phyloP scores from a whole-genome alignment of 345 rosid genomes.

The Populus pruinosa region DNA sequence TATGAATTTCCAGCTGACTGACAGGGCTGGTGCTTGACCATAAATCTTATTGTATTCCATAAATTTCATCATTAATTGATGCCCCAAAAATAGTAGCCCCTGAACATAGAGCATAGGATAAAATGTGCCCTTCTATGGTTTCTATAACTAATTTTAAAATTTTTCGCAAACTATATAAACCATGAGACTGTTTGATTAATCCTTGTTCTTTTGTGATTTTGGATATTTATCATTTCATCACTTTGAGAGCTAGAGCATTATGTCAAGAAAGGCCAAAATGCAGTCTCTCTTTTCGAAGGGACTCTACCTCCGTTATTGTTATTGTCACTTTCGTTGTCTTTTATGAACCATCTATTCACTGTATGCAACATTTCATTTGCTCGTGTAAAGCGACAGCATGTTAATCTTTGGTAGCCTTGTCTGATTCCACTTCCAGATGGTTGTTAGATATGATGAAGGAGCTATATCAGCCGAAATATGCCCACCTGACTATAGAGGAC shows the following conservation, averaged over 20 bases:
- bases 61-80: not conserved
- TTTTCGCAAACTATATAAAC: not conserved
- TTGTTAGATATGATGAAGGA: slow-evolving; percentile 87
- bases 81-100: not conserved
- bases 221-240: too few species aligned
- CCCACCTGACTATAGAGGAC: slow-evolving; percentile 76
- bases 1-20: not conserved
- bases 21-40: not conserved
- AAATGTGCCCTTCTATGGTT: not conserved
- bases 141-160: not conserved
- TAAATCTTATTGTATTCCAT: not conserved
- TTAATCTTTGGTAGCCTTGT: slow-evolving; percentile 6
- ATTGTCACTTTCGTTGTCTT: not conserved
- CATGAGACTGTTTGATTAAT: not conserved
- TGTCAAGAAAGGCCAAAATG: not conserved
- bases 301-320: not conserved
- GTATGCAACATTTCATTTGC: not conserved
- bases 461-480: slow-evolving; percentile 65
- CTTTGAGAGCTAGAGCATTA: too few species aligned
- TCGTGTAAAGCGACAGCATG: not conserved
- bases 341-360: not conserved
- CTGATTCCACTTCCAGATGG: slow-evolving; percentile 62
- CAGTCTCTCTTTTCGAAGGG: too few species aligned
- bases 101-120: not conserved
- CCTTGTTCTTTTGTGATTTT: not conserved